Conservation (phyloP, 176 grass and related monocot species). For the Oryza coarctata region DNA sequence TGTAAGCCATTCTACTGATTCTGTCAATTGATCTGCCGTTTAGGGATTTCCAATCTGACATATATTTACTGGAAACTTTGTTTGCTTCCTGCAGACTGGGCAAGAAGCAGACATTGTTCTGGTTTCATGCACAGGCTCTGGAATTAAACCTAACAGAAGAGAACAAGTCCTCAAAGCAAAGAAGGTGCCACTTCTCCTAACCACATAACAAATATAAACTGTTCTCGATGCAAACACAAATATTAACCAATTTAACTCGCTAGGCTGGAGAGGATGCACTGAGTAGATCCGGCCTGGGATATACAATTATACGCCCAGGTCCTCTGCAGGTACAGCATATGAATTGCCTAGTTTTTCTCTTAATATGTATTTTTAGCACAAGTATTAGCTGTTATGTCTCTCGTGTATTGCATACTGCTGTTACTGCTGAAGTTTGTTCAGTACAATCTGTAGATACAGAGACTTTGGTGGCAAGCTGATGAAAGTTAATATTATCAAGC, state of each 20-base stretch:
- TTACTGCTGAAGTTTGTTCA: background rate
- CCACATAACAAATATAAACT: background rate
- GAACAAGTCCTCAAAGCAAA: constrained; percentile 99
- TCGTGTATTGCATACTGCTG: too few species aligned
- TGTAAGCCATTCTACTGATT: constrained; percentile 46
- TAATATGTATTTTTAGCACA: background rate
- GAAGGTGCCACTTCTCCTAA: constrained; percentile 54
- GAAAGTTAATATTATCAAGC: background rate
- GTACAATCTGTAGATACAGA: background rate
- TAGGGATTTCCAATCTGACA: background rate
- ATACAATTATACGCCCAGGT: constrained; percentile 93
- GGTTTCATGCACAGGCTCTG: constrained; percentile 92
- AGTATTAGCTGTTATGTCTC: background rate
- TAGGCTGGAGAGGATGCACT: constrained; percentile 92
- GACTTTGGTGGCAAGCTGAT: background rate
- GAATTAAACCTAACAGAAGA: constrained; percentile 80
- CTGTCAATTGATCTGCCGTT: background rate
- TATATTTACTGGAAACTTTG: background rate
- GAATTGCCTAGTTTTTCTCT: background rate
- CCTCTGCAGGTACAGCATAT: constrained; percentile 63
- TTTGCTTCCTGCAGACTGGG: constrained; percentile 52
- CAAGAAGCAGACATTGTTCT: constrained; percentile 93
- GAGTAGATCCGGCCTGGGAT: constrained; percentile 91
- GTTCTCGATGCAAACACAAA: constrained; percentile 6
- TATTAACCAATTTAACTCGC: constrained; percentile 15